These are phyloP conservation scores for Tulasnella calospora DNA, from an alignment of 768 basidiomycete species.

Conservation along the genomic window DNA sequence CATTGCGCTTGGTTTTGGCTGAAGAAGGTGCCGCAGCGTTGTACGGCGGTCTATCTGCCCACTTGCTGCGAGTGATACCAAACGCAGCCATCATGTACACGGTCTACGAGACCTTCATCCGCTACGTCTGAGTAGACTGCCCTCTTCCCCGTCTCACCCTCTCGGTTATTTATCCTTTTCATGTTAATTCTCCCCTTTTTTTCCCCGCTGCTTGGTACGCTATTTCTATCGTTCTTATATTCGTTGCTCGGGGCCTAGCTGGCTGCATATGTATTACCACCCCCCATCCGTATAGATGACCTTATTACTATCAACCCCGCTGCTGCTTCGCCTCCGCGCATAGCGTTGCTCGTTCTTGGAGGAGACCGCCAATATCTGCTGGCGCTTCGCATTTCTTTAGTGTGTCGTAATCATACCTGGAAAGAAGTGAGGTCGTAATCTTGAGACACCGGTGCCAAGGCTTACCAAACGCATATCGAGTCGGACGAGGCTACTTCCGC, in stretches of 20 bases:
- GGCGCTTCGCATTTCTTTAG: constrained; percentile 45
- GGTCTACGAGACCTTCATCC: constrained; percentile 81
- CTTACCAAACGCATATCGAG: constrained; percentile 66
- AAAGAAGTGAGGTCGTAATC: background rate
- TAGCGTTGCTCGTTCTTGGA: constrained; percentile 10
- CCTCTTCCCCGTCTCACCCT: background rate
- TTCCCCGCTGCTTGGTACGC: background rate
- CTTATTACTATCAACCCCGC: background rate
- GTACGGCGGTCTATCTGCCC: constrained; percentile 90
- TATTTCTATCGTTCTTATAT: background rate
- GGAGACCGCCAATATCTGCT: background rate
- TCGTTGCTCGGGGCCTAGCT: background rate
- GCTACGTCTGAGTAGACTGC: constrained; percentile 36
- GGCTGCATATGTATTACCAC: constrained; percentile 15
- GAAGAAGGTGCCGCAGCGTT: constrained; percentile 85
- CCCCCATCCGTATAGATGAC: constrained; percentile 17
- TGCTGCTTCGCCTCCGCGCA: constrained; percentile 3
- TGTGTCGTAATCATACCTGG: constrained; percentile 52
- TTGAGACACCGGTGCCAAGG: background rate
- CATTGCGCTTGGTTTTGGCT: constrained; percentile 72
- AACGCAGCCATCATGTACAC: constrained; percentile 97
- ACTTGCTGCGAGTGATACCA: constrained; percentile 93
- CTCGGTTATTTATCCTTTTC: background rate
- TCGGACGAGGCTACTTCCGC: constrained; percentile 61
- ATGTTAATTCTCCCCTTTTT: background rate